Conservation (phyloP, 108 stramenopile species). For the Skeletonema marinoi region DNA sequence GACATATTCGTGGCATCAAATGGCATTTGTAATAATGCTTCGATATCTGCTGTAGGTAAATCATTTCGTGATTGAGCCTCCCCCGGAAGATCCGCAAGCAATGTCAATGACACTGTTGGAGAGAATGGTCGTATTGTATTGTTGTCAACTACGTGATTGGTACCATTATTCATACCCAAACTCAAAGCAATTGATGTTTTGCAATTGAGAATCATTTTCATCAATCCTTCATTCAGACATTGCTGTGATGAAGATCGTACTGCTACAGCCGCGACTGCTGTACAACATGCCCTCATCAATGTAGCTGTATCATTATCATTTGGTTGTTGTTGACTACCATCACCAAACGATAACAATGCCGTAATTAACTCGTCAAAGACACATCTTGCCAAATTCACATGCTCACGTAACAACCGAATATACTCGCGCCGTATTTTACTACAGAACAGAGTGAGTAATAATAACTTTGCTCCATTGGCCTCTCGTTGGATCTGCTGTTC, state of each 20-base stretch:
- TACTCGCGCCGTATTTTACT: conserved; percentile 12
- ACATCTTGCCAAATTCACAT: background rate
- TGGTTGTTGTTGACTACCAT: background rate
- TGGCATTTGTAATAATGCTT: conserved; percentile 11
- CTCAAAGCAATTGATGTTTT: conserved; percentile 1
- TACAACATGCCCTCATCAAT: conserved; percentile 13
- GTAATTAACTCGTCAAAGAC: conserved; percentile 3
- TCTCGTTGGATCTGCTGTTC: conserved; percentile 7
- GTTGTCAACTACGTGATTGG: background rate
- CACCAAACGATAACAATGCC: conserved; percentile 3
- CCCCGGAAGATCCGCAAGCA: conserved; percentile 12
- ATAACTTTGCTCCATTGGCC: conserved; percentile 11
- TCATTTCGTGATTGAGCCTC: conserved; percentile 17
- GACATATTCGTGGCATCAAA: background rate
- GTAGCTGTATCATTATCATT: background rate
- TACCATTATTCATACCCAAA: background rate
- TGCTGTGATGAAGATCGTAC: background rate
- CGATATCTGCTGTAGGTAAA: conserved; percentile 4
- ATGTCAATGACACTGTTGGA: conserved; percentile 7
- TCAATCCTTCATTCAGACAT: background rate
- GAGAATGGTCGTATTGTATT: background rate
- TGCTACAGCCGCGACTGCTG: conserved; percentile 8
- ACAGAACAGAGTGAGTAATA: conserved; percentile 5
- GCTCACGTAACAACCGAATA: conserved; percentile 2
- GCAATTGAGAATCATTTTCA: conserved; percentile 7